Base-by-base conservation (phyloP, 768 basidiomycete species). In the Gymnopilus junonius region DNA sequence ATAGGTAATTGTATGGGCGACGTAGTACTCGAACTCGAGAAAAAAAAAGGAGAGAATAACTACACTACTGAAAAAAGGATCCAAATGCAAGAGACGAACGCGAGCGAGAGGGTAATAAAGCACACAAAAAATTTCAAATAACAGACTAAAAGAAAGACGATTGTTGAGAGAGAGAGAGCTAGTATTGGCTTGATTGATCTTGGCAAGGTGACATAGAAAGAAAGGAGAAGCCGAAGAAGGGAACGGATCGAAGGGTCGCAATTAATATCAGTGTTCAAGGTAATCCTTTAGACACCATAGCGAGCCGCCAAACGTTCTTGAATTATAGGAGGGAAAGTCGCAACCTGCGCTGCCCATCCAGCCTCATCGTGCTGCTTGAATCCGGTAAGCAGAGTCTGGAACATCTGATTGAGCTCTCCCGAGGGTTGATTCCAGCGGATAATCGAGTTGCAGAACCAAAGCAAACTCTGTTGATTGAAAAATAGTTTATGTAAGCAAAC, bases 391-490 rank as follows among this genome's bases (percentile, higher is more conserved):
- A 99, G 84, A 76, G 91, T 87, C 73, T 89, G 86, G 87, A 99
- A 99, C 94, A 97, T 98, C 51, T 82, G 82, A 74, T 97, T 94
- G 61, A 99, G 85, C 77, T 97, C 94, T 11, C 87, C 82, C 1
- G 96, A 97, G 0, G 97, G 97, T 61, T 87, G 87, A 59, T 89
- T 92, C 97, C 97, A 99, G 64, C 95, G 86, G 56, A 96, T 92
- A 65, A 98, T 93, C 17, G 97, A 94, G 74, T 99, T 98, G 77
- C 97, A 97, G 87, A 99, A 99, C 92, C 93, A 99, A 58, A 97
- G 77, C 66, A 99, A 81, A 70, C 93, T 93, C 97, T 99, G 74
- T 12, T 58, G 29, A 54, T 25, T 2, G 20, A 21, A 29, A n/a
- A n/a, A n/a, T n/a, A n/a, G 39, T n/a, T 58, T 40, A 10, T 25